These are phyloP conservation scores for Diversispora epigaea DNA, from an alignment of 192 early-diverging fungal genomes.

Conservation along the genomic window DNA sequence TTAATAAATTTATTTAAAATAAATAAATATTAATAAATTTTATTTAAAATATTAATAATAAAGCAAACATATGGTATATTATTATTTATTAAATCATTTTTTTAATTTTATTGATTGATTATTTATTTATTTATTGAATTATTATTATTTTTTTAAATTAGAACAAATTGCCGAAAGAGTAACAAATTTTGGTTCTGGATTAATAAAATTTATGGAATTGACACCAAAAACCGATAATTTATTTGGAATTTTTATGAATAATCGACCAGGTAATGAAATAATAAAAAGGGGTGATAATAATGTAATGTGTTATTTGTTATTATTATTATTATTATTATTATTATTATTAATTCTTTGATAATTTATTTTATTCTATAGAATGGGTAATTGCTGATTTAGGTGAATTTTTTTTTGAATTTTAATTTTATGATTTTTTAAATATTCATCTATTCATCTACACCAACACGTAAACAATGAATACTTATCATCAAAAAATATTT, in stretches of 20 bases:
- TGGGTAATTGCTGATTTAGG: constrained; percentile 32
- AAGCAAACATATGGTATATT: constrained; percentile 45
- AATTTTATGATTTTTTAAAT: too few species aligned
- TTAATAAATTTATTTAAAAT: constrained; percentile 4
- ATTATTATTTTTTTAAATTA: constrained; percentile 7
- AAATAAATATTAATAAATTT: neutral
- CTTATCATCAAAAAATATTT: neutral
- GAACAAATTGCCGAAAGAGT: constrained; percentile 39
- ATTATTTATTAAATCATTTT: neutral
- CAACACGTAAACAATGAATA: neutral
- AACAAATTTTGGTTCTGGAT: constrained; percentile 42
- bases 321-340: neutral
- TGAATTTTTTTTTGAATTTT: neutral
- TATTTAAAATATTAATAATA: neutral
- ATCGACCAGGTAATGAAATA: constrained; percentile 43
- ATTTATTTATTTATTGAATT: neutral
- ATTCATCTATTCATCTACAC: too few species aligned
- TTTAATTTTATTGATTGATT: neutral
- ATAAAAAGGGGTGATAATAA: too few species aligned
- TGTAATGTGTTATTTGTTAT: neutral
- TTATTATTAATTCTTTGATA: neutral
- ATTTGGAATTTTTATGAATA: constrained; percentile 42
- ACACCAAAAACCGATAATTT: constrained; percentile 35
- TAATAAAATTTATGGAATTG: constrained; percentile 37
- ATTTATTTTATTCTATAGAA: constrained; percentile 3